Evolutionary conservation across 2,329 filamentous ascomycete species (phyloP).

Genomic region (Chaetomiaceae sp.): DNA sequence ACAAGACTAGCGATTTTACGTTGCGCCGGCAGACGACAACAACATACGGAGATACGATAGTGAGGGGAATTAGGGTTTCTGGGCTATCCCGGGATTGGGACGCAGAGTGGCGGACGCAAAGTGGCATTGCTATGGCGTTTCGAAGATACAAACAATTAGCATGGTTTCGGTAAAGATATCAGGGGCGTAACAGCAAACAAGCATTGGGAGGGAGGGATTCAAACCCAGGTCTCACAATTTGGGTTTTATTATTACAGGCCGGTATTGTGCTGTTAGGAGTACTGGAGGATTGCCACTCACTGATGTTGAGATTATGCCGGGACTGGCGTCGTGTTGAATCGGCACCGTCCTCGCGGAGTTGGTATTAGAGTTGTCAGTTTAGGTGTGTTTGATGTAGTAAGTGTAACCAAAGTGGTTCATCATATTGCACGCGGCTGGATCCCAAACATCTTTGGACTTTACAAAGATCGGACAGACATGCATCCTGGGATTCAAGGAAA

Average conservation of each 20-base stretch:
- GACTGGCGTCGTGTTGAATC: not conserved
- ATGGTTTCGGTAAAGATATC: conserved; percentile 10
- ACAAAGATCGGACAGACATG: too few relatives aligned
- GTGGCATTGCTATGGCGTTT: conserved; percentile 24
- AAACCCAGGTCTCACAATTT: not conserved
- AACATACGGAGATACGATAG: conserved; percentile 11
- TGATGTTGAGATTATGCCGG: conserved; percentile 1
- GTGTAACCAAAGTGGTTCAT: not conserved
- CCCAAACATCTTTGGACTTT: too few relatives aligned
- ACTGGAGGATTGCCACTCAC: not conserved
- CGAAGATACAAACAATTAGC: conserved; percentile 5
- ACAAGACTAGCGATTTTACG: conserved; percentile 1
- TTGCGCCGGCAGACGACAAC: conserved; percentile 2
- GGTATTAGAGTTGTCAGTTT: conserved; percentile 3
- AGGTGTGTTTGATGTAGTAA: not conserved
- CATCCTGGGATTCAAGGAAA: too few relatives aligned
- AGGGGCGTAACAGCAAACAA: not conserved
- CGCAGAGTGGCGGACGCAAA: not conserved
- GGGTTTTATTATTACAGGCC: not conserved
- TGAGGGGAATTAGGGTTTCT: conserved; percentile 6
- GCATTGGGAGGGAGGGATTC: conserved; percentile 7
- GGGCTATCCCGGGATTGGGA: conserved; percentile 6
- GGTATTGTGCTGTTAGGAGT: not conserved
- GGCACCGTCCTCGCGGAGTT: not conserved
- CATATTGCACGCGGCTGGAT: too few relatives aligned